These are phyloP conservation scores for Emiliania huxleyi DNA, from an alignment of 78 protist genomes.

Conservation along the genomic window DNA sequence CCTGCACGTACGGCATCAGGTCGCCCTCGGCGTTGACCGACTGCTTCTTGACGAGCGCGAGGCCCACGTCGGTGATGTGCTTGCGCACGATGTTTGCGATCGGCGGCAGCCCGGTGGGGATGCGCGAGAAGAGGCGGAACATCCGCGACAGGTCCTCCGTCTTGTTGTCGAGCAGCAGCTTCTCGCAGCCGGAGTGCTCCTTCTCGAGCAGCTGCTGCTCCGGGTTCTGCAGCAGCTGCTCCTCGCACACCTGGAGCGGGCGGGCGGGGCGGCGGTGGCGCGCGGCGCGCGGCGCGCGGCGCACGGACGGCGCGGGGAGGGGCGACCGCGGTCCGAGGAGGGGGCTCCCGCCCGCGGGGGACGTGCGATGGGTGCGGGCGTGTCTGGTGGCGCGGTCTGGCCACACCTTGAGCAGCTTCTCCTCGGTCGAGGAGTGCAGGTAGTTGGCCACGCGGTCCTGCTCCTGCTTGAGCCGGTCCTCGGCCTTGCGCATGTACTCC, in stretches of 20 bases:
- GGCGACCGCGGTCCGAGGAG: too few species aligned
- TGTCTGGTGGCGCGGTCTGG: too few species aligned
- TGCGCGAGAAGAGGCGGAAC: constrained; percentile 13
- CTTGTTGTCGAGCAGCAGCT: constrained; percentile 39
- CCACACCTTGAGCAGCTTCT: constrained; percentile 53
- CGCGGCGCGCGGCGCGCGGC: too few species aligned
- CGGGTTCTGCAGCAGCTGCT: constrained; percentile 31
- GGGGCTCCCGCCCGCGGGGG: too few species aligned
- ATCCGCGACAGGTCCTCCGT: constrained; percentile 14
- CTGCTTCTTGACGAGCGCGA: constrained; percentile 4
- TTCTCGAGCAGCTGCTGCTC: constrained; percentile 31
- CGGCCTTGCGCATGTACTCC: constrained; percentile 16
- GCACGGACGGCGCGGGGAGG: too few species aligned
- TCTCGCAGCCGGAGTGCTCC: constrained; percentile 37
- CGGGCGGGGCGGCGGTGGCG: too few species aligned
- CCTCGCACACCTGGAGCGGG: constrained; percentile 39
- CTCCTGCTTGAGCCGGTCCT: constrained; percentile 9
- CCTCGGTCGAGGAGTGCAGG: constrained; percentile 36
- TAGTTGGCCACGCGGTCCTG: constrained; percentile 27
- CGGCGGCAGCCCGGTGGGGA: constrained; percentile 39
- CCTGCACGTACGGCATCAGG: constrained; percentile 8
- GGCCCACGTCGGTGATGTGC: constrained; percentile 37
- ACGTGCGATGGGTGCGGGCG: too few species aligned
- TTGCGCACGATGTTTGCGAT: constrained; percentile 29
- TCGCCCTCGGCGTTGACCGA: not conserved